Evolutionary conservation across 257 asterid species (phyloP).

Genomic region (Fraxinus cuspidata): DNA sequence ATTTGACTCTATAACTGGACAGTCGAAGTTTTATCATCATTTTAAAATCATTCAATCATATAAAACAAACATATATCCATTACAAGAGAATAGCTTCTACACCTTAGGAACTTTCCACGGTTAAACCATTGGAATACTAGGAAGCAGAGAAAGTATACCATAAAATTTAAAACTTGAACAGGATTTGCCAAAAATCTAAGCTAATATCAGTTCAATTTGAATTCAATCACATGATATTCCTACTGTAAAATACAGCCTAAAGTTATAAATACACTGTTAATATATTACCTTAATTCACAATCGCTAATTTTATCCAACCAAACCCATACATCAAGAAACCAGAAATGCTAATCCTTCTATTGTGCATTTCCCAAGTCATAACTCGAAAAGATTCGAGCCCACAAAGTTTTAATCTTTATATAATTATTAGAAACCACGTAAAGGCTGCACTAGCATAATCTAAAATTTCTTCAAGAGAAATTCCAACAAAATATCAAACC

Average conservation of each 20-base stretch:
- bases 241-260: background rate
- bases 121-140: background rate
- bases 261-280: background rate
- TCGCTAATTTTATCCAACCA: background rate
- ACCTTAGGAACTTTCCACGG: background rate
- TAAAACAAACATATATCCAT: background rate
- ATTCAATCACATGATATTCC: background rate
- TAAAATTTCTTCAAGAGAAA: background rate
- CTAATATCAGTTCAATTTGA: background rate
- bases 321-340: background rate
- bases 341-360: background rate
- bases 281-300: too few species aligned
- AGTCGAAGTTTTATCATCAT: background rate
- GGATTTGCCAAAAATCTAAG: background rate
- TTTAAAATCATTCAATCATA: background rate
- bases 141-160: background rate
- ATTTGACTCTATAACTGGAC: background rate
- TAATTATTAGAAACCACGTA: background rate
- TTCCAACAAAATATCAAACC: conserved; percentile 15
- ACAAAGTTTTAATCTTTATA: conserved; percentile 1
- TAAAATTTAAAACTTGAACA: background rate
- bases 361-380: conserved; percentile 13
- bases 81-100: background rate
- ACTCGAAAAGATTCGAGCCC: conserved; percentile 7
- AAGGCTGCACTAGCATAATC: background rate